Conservation (phyloP, 805 yeast genomes). For the Candida fluviatilis region DNA sequence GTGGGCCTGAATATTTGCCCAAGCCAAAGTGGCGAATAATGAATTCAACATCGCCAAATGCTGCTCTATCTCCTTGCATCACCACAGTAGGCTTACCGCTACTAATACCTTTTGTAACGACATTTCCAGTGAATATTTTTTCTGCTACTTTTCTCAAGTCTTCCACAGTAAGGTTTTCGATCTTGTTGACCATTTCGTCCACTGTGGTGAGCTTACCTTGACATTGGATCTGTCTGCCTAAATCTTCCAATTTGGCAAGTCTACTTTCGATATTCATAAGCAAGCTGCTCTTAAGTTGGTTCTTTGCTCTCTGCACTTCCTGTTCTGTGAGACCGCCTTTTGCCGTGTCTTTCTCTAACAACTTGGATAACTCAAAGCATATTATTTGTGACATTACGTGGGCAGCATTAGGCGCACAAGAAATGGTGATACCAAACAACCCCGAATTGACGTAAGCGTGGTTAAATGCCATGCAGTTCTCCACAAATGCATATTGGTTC, state of each 20-base stretch:
- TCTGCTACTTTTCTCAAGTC: conserved; percentile 75
- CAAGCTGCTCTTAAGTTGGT: conserved; percentile 81
- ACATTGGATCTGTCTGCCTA: conserved; percentile 90
- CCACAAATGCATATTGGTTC: conserved; percentile 88
- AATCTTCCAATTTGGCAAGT: conserved; percentile 90
- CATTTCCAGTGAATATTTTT: conserved; percentile 68
- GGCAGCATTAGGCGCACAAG: conserved; percentile 85
- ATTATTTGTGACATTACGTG: conserved; percentile 77
- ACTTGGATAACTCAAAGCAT: conserved; percentile 39
- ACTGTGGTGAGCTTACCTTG: conserved; percentile 74
- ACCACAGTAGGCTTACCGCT: conserved; percentile 77
- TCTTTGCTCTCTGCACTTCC: conserved; percentile 88
- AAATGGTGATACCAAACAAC: conserved; percentile 80
- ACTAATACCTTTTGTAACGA: conserved; percentile 39
- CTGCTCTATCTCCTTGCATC: conserved; percentile 81
- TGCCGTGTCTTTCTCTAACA: conserved; percentile 26
- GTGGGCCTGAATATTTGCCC: conserved; percentile 40
- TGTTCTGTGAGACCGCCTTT: conserved; percentile 59
- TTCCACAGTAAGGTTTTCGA: conserved; percentile 59
- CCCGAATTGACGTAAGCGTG: conserved; percentile 91
- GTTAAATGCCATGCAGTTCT: conserved; percentile 81
- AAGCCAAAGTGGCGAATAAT: conserved; percentile 69
- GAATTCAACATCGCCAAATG: conserved; percentile 77
- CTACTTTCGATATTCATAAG: conserved; percentile 92
- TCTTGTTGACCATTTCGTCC: conserved; percentile 74